Base-by-base conservation (phyloP, 495 filamentous ascomycete species). In the Xylaria grammica region DNA sequence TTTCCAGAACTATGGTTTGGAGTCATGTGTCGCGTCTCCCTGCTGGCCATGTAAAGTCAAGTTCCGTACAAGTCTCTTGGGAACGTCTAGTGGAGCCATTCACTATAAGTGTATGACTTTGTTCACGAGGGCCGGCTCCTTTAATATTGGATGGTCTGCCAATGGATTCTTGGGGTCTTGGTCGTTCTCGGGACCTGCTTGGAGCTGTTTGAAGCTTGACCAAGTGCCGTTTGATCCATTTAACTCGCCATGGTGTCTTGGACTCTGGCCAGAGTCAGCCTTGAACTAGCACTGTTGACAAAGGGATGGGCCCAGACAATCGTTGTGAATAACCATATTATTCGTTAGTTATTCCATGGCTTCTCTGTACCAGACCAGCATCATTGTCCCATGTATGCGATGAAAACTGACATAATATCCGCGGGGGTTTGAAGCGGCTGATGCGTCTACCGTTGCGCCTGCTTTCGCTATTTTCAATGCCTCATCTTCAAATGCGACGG, bases 401-500 rank as follows among this genome's bases (percentile, higher is more conserved):
- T 44, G n/a, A 48, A 65, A 50, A 51, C 70, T 73, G 61, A 73
- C 57, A 36, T 63, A 11, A 32, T 40, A 27, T 65, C 10, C 44
- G 32, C 24, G 40, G n/a, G n/a, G 53, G n/a, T 11, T 40, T 53
- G 4, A 69, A 73, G 71, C 20, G 17, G 71, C 71, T 52, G 53
- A 73, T 52, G 69, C 65, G 13, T 65, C 60, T 38, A 73, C 66
- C 1, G 29, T 75, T 19, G 52, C 50, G 22, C 70, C 72, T 45
- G 72, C 72, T 40, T 67, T 64, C 40, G 70, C 57, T 7, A 27
- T 61, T 17, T 58, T 71, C 38, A 40, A 72, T 30, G 62, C 72
- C 24, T 68, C 72, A 38, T 66, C 72, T 46, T 71, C 72, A 3
- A 71, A 73, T 17, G 62, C 70, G 8, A 71, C 70, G 30, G 68